Evolutionary conservation across 2,329 filamentous ascomycete species (phyloP), one percentile per base, ranked within the genome.

Genomic region (Akanthomyces uredinophilus): DNA sequence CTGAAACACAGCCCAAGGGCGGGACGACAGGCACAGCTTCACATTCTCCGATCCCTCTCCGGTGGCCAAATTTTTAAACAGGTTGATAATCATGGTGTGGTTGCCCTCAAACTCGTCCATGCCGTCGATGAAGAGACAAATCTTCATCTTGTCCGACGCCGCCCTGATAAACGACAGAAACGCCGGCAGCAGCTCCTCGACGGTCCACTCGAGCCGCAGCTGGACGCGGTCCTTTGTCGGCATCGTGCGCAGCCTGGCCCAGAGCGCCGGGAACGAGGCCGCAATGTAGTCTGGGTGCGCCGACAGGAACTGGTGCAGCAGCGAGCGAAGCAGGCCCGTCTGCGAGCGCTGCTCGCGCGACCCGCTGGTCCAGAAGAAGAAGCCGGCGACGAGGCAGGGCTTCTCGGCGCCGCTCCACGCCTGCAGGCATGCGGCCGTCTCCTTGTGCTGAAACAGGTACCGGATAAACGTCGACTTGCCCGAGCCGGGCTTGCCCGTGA

Each of bases 401-500:
- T 46, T 62, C 0, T 47, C 63, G 0, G 73, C 67, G 35, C 32
- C 55, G 32, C 37, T 35, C 75, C 74, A 77, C 1, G 39, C 18
- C 1, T 60, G 64, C 8, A 72, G 64, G 6, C 63, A 54, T 11
- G 65, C 4, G 39, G 66, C 24, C 0, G 66, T 65, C 2, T 29
- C 41, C 0, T 53, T 46, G 22, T 74, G 70, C 4, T 70, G 66
- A 0, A 67, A 70, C 14, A 78, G 68, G 41, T 74, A 73, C 22
- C 76, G 74, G 69, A 79, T 79, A 1, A 81, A 69, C 0, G 78
- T 79, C 0, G 77, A 80, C 63, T 81, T 81, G 0, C 79, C 79
- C 0, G 76, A 77, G 0, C 79, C 79, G 3, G 79, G 74, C 39
- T 79, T 77, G 2, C 75, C 75, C 1, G 71, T 76, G 43, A 78